Base-by-base conservation (phyloP, 805 yeast genomes). In the Maudiozyma turicensis region DNA sequence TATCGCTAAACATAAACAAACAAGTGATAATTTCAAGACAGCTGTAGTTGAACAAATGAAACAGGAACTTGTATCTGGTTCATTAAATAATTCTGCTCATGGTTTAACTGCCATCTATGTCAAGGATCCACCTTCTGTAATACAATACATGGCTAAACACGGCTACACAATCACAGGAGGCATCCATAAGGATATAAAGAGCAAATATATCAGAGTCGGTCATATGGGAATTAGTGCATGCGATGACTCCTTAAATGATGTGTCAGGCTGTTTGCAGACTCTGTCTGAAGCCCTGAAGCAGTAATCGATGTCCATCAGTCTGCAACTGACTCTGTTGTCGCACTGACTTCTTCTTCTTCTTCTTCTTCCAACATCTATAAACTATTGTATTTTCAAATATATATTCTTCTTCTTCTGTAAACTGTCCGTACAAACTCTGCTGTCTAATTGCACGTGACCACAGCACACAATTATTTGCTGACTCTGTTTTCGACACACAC, bases 111-210 rank as follows among this genome's bases (percentile, higher is more conserved):
- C 95, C 3, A 79, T 81, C 44, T 90, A 86, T 72, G 81, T 81
- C 34, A 69, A 85, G 52, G 72, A 79, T 50, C 89, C 91, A 32
- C 72, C 81, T n/a, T 81, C 80, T 47, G 74, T 86, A 45, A 71
- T 87, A 52, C 66, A 73, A 43, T 60, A 56, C 44, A 68, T 86
- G 54, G 78, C 81, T 52, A 67, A 73, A 47, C 77, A 80, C 57
- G 90, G 89, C 15, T 88, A 88, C 28, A 78, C 83, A 28, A 80
- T 84, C 35, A 96, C 97, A 43, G 95, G 93, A 45, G 97, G 97
- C 50, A 84, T 90, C 55, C 91, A 86, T 71, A 82, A 80, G 67
- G 87, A 81, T 28, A 80, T 88, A 59, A 82, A 80, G 44, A 77
- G 84, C 51, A 82, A 84, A 66, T 90, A 90, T 72, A 86, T 91